Evolutionary conservation across 495 filamentous ascomycete genomes (phyloP), one percentile per base, ranked within the genome.

Genomic region (Platismatia glauca): DNA sequence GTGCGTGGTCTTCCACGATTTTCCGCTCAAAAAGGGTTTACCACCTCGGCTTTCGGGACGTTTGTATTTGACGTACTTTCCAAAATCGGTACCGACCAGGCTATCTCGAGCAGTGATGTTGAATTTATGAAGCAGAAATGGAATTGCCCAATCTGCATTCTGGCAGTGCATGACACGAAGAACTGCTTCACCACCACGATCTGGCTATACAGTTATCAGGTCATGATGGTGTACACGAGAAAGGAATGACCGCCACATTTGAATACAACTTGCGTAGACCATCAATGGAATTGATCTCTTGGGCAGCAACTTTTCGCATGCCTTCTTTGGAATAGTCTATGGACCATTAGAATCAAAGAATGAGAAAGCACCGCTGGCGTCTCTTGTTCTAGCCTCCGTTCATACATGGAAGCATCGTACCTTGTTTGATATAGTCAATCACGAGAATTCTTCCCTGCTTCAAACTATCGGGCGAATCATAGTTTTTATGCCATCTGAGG

Each of bases 161-260:
- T 83, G 81, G 7, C 82, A 77, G 66, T 83, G 81, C 27, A 82
- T 78, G n/a, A 82, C 73, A 20, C 80, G 65, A 27, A 82, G 70
- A 9, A 75, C 71, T 33, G 77, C 70, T 55, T 74, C 69, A 48
- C 70, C 60, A 8, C 66, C 68, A 13, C 73, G 68, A 13, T 68
- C 64, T 38, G 68, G 62, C 58, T 69, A 44, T 31, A 61, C 48
- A 63, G 57, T 55, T 0, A 57, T 57, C 37, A 58, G 48, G n/a
- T 18, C 31, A 56, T 58, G 61, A 46, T 38, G 24, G 12, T 29
- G 7, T 16, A 55, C 15, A 37, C 12, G 16, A 11, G 12, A 9
- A 60, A 7, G 44, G 11, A 34, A 50, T 16, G 20, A 31, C 29
- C 7, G 8, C 53, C 57, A 68, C 66, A 22, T 73, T 71, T 34